Conservation (phyloP, 78 protist species). For the Dictyostelium intermedium region DNA sequence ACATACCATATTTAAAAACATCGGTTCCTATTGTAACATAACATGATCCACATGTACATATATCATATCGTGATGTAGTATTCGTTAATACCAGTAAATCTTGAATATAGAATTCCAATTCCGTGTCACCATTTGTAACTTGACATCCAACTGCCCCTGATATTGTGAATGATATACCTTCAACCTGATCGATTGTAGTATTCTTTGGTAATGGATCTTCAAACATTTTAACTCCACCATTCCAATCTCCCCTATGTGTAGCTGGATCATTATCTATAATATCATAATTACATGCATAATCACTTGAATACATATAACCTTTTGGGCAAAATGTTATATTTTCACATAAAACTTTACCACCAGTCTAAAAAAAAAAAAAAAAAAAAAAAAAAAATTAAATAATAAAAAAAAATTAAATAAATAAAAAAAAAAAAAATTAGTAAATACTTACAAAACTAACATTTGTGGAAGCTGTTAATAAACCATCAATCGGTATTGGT, state of each 20-base stretch:
- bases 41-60: constrained; percentile 1
- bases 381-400: not conserved
- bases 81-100: not conserved
- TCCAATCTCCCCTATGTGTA: constrained; percentile 33
- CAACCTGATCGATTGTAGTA: not conserved
- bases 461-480: not conserved
- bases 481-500: not conserved
- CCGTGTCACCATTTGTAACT: not conserved
- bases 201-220: constrained; percentile 16
- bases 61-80: not conserved
- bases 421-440: not conserved
- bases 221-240: constrained; percentile 3
- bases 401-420: not conserved
- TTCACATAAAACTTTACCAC: not conserved
- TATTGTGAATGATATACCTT: not conserved
- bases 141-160: not conserved
- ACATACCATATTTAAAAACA: not conserved
- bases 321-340: not conserved
- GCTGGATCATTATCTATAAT: not conserved
- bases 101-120: not conserved
- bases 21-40: not conserved
- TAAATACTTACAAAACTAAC: not conserved
- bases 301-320: not conserved
- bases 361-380: not conserved
- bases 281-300: constrained; percentile 9